Evolutionary conservation across 2,329 filamentous ascomycete species (phyloP), one percentile per base, ranked within the genome.

Genomic region (Cryphonectria radicalis): DNA sequence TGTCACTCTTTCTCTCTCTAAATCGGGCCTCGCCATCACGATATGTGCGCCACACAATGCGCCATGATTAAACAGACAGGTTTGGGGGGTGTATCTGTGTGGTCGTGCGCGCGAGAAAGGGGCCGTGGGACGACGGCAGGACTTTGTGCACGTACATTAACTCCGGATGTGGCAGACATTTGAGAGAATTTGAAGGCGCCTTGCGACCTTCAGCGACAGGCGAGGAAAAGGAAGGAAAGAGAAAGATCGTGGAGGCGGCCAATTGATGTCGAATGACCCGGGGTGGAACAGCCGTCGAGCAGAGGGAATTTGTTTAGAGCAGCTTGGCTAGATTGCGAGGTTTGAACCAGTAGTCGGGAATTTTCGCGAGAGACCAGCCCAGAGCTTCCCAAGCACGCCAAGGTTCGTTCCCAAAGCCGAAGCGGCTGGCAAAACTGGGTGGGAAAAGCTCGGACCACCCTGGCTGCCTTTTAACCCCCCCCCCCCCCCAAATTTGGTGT

Each of bases 111-210:
- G 63, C 66, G 66, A 57, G 42, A 57, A 67, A 63, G 55, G 63
- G 69, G 75, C 75, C 37, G 50, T 74, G 42, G 40, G 55, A 43
- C 46, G 22, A 40, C 25, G 60, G 55, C 37, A 13, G 22, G 37
- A 40, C 62, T 42, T 37, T 53, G 19, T 72, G 74, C 75, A 86
- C 85, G 75, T 84, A 92, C 90, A 83, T 92, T 92, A 81, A 91
- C 88, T 86, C 89, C 89, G 81, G 90, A 90, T 76, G 88, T 85
- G 75, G 84, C 80, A 83, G 89, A 88, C 89, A 91, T 91, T 84
- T 83, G 46, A 77, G 78, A 77, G 80, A 77, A 76, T 77, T 76
- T 78, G 79, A 80, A 78, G 84, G 80, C 81, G 81, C 81, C 79
- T 81, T 80, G 81, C 81, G 79, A 80, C 76, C 77, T 77, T 76